Percentiles rank a stretch among this genome's conserved stretches.
Evolutionary conservation across 1,284 basidiomycete species (phyloP).

Genomic region (Chalciporus sp.): DNA sequence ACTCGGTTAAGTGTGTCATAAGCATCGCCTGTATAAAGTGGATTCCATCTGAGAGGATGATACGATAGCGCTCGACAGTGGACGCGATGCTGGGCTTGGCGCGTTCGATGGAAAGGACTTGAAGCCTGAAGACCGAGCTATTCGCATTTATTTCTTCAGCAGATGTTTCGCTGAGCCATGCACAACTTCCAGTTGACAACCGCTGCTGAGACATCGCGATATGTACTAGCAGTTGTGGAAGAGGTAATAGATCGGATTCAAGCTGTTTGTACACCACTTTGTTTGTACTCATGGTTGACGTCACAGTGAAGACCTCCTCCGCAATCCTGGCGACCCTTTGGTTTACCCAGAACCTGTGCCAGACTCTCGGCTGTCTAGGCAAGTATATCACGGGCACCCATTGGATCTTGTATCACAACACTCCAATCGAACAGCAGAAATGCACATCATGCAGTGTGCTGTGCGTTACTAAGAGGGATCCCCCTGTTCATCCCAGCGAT

Average conservation of each 20-base stretch:
- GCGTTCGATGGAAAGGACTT: conserved; percentile 81
- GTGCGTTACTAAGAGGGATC: no score
- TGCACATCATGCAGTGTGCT: no score
- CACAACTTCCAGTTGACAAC: conserved; percentile 59
- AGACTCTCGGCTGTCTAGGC: no score
- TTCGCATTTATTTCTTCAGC: conserved; percentile 50
- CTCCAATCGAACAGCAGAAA: no score
- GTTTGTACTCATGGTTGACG: not conserved
- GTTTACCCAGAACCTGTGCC: no score
- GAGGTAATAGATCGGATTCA: no score
- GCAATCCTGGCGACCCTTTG: no score
- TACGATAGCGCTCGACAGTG: conserved; percentile 62
- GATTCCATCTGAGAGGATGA: conserved; percentile 81
- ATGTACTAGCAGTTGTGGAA: not conserved
- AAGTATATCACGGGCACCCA: no score
- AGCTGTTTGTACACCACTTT: not conserved
- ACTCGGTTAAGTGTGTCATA: conserved; percentile 85
- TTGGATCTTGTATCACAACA: no score
- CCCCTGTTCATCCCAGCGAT: no score
- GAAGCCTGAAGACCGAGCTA: conserved; percentile 63
- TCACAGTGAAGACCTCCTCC: no score
- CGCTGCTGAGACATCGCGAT: conserved; percentile 40
- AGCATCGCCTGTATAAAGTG: conserved; percentile 93
- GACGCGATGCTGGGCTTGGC: conserved; percentile 41
- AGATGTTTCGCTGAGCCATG: conserved; percentile 48